These are phyloP conservation scores for Bipolaris zeicola DNA, from an alignment of 2,329 filamentous ascomycete species.

Conservation along the genomic window DNA sequence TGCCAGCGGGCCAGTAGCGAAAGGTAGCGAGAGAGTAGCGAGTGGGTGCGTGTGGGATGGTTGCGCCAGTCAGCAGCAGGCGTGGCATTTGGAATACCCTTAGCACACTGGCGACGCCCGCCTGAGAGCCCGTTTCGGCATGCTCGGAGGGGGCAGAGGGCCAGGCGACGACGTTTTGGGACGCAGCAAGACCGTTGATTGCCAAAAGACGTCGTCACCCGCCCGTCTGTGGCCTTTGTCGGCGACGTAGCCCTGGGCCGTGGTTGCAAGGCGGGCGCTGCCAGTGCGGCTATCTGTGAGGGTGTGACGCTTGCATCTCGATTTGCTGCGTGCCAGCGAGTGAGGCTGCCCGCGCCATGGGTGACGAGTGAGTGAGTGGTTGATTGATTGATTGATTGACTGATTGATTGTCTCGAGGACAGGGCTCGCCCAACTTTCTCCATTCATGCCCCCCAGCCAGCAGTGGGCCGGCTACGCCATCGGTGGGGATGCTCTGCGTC, in stretches of 20 bases:
- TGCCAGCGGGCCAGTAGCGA: slow-evolving; percentile 28
- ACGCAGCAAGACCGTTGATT: slow-evolving; percentile 14
- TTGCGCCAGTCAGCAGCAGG: slow-evolving; percentile 18
- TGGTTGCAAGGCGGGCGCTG: slow-evolving; percentile 1
- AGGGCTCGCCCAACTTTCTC: slow-evolving; percentile 11
- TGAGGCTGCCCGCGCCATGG: slow-evolving; percentile 5
- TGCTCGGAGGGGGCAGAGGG: neutral
- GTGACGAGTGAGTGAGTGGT: no score
- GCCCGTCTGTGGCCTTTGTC: slow-evolving; percentile 1
- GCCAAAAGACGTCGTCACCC: slow-evolving; percentile 8
- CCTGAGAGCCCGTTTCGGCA: slow-evolving; percentile 16
- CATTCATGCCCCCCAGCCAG: slow-evolving; percentile 9
- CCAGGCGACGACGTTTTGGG: slow-evolving; percentile 24
- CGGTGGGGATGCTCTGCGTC: slow-evolving; percentile 5
- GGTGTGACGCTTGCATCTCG: slow-evolving; percentile 19
- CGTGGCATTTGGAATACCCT: slow-evolving; percentile 30
- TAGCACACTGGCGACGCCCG: slow-evolving; percentile 6
- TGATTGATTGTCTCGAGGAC: neutral
- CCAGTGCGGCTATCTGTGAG: slow-evolving; percentile 17
- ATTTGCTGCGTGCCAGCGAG: slow-evolving; percentile 9
- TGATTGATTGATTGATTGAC: no score
- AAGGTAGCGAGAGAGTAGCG: slow-evolving; percentile 16
- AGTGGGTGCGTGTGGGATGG: slow-evolving; percentile 24
- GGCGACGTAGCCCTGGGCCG: slow-evolving; percentile 5
- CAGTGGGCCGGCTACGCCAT: slow-evolving; percentile 16